Evolutionary conservation across 2,329 filamentous ascomycete species (phyloP).

Genomic region (Aspergillus bombycis): DNA sequence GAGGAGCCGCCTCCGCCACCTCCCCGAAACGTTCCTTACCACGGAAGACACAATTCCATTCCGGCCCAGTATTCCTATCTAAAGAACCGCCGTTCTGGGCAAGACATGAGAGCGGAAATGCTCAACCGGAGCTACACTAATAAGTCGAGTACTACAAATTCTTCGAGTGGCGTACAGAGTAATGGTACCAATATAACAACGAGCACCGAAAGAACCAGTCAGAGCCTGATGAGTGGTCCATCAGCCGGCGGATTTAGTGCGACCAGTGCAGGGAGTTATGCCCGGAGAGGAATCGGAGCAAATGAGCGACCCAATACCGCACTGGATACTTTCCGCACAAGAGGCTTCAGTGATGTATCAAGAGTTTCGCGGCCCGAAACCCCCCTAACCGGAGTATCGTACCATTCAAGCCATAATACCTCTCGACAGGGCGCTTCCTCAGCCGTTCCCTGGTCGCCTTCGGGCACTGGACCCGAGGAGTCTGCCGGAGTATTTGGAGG

Average conservation of each 20-base stretch:
- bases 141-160: constrained; percentile 81
- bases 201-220: constrained; percentile 76
- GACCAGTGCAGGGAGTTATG: constrained; percentile 92
- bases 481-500: constrained; percentile 74
- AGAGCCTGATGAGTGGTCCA: constrained; percentile 89
- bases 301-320: constrained; percentile 50
- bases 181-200: constrained; percentile 65
- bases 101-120: constrained; percentile 71
- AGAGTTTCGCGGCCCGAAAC: constrained; percentile 51
- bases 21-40: constrained; percentile 55
- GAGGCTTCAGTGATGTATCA: constrained; percentile 43
- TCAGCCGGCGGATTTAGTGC: constrained; percentile 91
- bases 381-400: constrained; percentile 75
- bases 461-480: constrained; percentile 58
- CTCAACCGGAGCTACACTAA: constrained; percentile 82
- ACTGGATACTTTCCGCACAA: constrained; percentile 42
- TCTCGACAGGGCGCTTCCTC: constrained; percentile 63
- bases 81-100: constrained; percentile 57
- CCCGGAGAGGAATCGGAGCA: constrained; percentile 64
- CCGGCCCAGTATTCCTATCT: constrained; percentile 42
- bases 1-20: constrained; percentile 64
- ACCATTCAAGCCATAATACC: constrained; percentile 81
- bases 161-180: constrained; percentile 72
- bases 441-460: constrained; percentile 61
- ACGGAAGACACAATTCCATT: constrained; percentile 47